Conservation (phyloP, 352 stramenopile species). For the Phytophthora kernoviae region DNA sequence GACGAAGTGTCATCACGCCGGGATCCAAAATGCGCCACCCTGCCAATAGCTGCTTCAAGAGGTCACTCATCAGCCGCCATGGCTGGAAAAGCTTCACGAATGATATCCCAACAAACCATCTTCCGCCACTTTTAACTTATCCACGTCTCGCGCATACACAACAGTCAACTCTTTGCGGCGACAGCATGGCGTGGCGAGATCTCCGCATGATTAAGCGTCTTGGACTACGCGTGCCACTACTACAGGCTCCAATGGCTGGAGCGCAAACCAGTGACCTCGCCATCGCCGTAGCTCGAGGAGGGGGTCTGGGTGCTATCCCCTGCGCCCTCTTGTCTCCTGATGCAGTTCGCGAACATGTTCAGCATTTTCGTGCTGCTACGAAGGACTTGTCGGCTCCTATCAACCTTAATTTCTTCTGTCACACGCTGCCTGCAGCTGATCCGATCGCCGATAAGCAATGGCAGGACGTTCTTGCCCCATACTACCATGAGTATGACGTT, state of each 20-base stretch:
- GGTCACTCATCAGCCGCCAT: not conserved
- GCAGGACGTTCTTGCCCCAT: slow-evolving; percentile 39
- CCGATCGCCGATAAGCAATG: slow-evolving; percentile 28
- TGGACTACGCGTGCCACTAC: slow-evolving; percentile 28
- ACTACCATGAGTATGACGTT: slow-evolving; percentile 42
- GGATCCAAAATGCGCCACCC: not conserved
- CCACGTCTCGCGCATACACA: not conserved
- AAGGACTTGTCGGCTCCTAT: slow-evolving; percentile 39
- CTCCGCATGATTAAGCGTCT: slow-evolving; percentile 26
- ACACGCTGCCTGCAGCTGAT: slow-evolving; percentile 23
- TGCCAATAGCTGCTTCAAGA: not conserved
- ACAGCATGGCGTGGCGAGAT: slow-evolving; percentile 33
- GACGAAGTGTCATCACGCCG: not conserved
- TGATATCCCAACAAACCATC: not conserved
- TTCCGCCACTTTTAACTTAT: not conserved
- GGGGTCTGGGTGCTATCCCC: slow-evolving; percentile 58
- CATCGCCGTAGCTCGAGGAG: slow-evolving; percentile 32
- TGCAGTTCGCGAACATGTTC: slow-evolving; percentile 30
- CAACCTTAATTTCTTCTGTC: slow-evolving; percentile 74
- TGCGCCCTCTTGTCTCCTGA: slow-evolving; percentile 35
- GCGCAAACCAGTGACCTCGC: slow-evolving; percentile 40
- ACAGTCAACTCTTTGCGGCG: not conserved
- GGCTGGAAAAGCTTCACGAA: not conserved
- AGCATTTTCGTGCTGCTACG: slow-evolving; percentile 35
- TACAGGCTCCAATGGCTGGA: slow-evolving; percentile 64